Evolutionary conservation across 441 rosid genomes (phyloP), one percentile per base, ranked within the genome.

Genomic region (Eugenia klotzschiana): DNA sequence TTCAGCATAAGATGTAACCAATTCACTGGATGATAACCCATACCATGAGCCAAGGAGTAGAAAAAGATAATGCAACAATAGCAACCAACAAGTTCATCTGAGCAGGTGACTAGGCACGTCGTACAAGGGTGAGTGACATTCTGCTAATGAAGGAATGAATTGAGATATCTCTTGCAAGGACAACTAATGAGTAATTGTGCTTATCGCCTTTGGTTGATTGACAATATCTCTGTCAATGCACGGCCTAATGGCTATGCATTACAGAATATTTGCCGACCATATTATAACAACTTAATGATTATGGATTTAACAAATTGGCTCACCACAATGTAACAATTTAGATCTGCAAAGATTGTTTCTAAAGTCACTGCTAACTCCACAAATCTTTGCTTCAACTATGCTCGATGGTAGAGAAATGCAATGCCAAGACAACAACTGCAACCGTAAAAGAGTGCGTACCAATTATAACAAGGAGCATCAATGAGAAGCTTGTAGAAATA

Each of bases 1-100:
- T 81, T 87, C 88, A 7, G 93, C 98, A 84, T 97, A 97, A 27
- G 98, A 92, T 79, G 92, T 90, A 86, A 97, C 98, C 83, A 84
- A 26, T 86, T 94, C 98, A 88, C 99, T 97, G 94, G 79, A 88
- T 88, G 72, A 74, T 82, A 46, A 58, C 26, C 27, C 82, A 87
- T 20, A 80, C 51, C 64, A 55, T 69, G 41, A 58, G 54, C 51
- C 12, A 53, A 37, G 72, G 60, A 49, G 53, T 14, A 82, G 57
- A 37, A 83, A 73, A 13, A 72, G 80, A 29, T 8, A 83, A 46
- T 33, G 2, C 20, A 89, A 53, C 58, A 58, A 33, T 37, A 55
- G 40, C 33, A 40, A 11, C 11, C 16, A 81, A 46, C 46, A 79
- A 43, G 80, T 58, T 73, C 77, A 64, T 20, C 43, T 33, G 43